A percentile compares a stretch with the other conserved stretches of the same genome.
phyloP scores from a whole-genome alignment of 2,329 filamentous ascomycete species.

The Parafenestella ontariensis region DNA sequence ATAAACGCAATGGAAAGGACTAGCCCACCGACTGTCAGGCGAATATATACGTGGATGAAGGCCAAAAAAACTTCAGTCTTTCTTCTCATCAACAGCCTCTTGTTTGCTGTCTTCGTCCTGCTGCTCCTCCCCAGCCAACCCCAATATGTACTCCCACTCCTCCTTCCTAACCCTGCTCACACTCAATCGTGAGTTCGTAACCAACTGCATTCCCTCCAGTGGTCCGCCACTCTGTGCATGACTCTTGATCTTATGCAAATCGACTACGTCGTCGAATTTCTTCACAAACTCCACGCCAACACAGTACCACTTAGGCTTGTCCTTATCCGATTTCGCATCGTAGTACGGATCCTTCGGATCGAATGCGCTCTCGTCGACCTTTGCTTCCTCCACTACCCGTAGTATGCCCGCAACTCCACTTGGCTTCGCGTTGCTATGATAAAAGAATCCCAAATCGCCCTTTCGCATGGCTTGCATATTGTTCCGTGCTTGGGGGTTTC shows the following conservation, averaged over 20 bases:
- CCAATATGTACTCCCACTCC: conserved; percentile 71
- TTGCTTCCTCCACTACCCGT: conserved; percentile 86
- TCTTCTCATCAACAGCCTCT: not conserved
- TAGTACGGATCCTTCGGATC: conserved; percentile 80
- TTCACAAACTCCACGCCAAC: conserved; percentile 87
- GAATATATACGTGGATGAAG: too few relatives aligned
- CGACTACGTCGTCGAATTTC: conserved; percentile 77
- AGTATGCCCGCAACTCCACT: conserved; percentile 88
- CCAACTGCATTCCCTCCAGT: conserved; percentile 79
- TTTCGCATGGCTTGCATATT: conserved; percentile 90
- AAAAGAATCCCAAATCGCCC: conserved; percentile 94
- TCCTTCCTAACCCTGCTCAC: conserved; percentile 71
- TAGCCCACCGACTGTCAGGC: too few relatives aligned
- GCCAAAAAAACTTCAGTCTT: not conserved
- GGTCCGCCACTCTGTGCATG: conserved; percentile 62
- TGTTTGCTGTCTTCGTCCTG: not conserved
- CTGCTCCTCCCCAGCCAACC: conserved; percentile 50
- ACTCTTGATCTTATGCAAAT: conserved; percentile 73
- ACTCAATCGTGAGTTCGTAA: conserved; percentile 82
- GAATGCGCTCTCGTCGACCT: conserved; percentile 78
- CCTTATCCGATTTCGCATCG: conserved; percentile 74
- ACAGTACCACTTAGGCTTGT: conserved; percentile 81
- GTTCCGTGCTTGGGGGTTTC: conserved; percentile 72
- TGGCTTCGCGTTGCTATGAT: conserved; percentile 91
- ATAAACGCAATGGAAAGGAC: too few relatives aligned